A percentile compares a stretch with the other conserved stretches of the same genome.
Conservation (phyloP, 805 yeast species). For the Scheffersomyces stipitis region DNA sequence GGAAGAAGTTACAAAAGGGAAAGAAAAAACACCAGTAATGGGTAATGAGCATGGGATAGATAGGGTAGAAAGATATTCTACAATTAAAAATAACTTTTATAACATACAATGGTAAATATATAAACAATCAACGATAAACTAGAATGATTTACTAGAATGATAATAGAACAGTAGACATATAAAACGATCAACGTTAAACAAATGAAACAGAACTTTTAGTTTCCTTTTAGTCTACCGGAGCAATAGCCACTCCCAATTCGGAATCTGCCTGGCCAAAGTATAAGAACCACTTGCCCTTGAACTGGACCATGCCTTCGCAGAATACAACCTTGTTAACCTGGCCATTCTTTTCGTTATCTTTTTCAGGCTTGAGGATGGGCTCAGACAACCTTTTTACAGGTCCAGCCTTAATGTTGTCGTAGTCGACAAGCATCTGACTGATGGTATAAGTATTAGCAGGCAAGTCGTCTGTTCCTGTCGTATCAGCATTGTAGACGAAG, state of each 20-base stretch:
- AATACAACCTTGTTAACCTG: conserved; percentile 44
- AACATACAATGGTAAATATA: not conserved
- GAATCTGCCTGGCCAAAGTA: conserved; percentile 46
- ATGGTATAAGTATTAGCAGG: conserved; percentile 33
- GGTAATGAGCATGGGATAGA: not conserved
- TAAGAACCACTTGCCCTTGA: conserved; percentile 40
- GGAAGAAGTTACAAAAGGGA: conserved; percentile 20
- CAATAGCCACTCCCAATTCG: conserved; percentile 43
- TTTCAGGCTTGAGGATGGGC: conserved; percentile 36
- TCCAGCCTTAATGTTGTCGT: conserved; percentile 31
- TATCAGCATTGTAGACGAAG: conserved; percentile 38
- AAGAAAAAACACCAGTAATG: conserved; percentile 9
- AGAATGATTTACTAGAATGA: too few species aligned
- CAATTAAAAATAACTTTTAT: not conserved
- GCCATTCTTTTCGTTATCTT: conserved; percentile 33
- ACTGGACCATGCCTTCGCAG: conserved; percentile 44
- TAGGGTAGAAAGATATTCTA: not conserved
- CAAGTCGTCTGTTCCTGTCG: conserved; percentile 34
- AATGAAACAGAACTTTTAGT: too few species aligned
- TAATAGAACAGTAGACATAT: too few species aligned
- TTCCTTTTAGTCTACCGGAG: conserved; percentile 7
- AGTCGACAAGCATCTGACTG: conserved; percentile 42
- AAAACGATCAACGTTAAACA: too few species aligned
- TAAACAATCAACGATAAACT: too few species aligned
- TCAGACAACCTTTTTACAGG: conserved; percentile 39